These are phyloP conservation scores for Clitopilus hobsonii DNA, from an alignment of 768 basidiomycete genomes.

Conservation along the genomic window DNA sequence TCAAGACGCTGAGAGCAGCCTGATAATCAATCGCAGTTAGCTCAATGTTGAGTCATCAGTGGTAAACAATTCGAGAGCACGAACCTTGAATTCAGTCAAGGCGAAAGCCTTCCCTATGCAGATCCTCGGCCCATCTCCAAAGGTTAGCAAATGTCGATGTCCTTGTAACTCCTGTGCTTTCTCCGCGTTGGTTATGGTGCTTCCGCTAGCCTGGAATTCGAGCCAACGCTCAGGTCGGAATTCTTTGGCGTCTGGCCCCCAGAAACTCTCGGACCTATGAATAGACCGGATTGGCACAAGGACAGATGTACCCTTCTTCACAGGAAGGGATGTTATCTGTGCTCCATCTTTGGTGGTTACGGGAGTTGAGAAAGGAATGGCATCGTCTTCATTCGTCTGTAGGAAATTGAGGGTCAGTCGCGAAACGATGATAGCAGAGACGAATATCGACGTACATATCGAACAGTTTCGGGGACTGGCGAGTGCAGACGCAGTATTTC, in stretches of 20 bases:
- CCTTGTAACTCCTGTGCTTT: conserved; percentile 40
- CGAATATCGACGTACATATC: conserved; percentile 27
- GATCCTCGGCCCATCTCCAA: conserved; percentile 45
- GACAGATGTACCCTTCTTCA: conserved; percentile 45
- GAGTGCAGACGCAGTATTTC: conserved; percentile 43
- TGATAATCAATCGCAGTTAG: conserved; percentile 9
- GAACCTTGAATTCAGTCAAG: conserved; percentile 37
- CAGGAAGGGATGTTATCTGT: conserved; percentile 29
- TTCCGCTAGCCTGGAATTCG: too few relatives aligned
- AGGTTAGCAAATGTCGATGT: conserved; percentile 45
- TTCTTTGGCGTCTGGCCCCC: conserved; percentile 56
- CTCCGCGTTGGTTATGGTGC: conserved; percentile 22
- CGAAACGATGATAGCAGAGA: not conserved
- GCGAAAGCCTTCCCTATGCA: conserved; percentile 49
- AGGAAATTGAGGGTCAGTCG: not conserved
- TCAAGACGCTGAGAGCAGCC: conserved; percentile 39
- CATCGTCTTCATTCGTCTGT: conserved; percentile 47
- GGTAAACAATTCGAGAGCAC: conserved; percentile 2
- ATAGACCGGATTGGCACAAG: conserved; percentile 38
- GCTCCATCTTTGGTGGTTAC: conserved; percentile 38
- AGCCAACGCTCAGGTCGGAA: conserved; percentile 70
- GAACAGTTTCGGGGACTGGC: conserved; percentile 27
- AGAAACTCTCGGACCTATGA: conserved; percentile 47
- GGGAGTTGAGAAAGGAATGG: conserved; percentile 53
- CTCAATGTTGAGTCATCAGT: not conserved